Evolutionary conservation across 1,284 basidiomycete species (phyloP).

Genomic region (Acaromyces ingoldii): DNA sequence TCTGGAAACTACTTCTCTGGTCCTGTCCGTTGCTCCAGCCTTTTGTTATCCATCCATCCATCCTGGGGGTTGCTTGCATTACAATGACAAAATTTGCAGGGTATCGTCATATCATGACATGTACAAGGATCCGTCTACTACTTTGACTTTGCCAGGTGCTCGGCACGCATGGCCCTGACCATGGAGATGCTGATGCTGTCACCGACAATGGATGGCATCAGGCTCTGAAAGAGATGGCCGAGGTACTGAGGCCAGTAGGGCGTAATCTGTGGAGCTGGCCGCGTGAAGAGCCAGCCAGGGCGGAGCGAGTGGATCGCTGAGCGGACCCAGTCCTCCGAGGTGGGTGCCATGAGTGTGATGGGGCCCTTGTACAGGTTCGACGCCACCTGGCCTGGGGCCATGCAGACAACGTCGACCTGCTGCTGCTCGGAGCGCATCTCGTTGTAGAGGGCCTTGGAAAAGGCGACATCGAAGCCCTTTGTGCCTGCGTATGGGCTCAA

Average conservation of each 20-base stretch:
- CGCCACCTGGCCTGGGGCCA: conserved; percentile 10
- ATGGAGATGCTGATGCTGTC: conserved; percentile 1
- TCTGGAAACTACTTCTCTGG: too few relatives aligned
- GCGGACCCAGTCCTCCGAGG: conserved; percentile 7
- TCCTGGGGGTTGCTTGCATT: too few relatives aligned
- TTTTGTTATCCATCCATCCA: too few relatives aligned
- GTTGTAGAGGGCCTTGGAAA: conserved; percentile 10
- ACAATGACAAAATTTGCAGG: too few relatives aligned
- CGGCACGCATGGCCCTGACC: not conserved
- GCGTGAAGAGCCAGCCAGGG: conserved; percentile 1
- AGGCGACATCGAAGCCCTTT: conserved; percentile 10
- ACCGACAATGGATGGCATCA: not conserved
- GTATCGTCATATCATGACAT: too few relatives aligned
- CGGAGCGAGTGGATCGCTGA: conserved; percentile 3
- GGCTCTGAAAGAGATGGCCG: conserved; percentile 3
- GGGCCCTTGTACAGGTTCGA: conserved; percentile 1
- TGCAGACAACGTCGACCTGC: conserved; percentile 8
- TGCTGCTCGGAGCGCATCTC: conserved; percentile 6
- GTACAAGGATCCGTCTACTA: too few relatives aligned
- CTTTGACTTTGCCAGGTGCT: too few relatives aligned
- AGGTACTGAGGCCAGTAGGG: conserved; percentile 9
- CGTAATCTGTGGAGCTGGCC: not conserved
- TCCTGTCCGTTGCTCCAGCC: too few relatives aligned
- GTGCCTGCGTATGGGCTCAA: conserved; percentile 7
- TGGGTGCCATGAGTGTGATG: conserved; percentile 2